Base-by-base conservation (phyloP, 371 early-diverging fungal species). In the Gilbertella persicaria region DNA sequence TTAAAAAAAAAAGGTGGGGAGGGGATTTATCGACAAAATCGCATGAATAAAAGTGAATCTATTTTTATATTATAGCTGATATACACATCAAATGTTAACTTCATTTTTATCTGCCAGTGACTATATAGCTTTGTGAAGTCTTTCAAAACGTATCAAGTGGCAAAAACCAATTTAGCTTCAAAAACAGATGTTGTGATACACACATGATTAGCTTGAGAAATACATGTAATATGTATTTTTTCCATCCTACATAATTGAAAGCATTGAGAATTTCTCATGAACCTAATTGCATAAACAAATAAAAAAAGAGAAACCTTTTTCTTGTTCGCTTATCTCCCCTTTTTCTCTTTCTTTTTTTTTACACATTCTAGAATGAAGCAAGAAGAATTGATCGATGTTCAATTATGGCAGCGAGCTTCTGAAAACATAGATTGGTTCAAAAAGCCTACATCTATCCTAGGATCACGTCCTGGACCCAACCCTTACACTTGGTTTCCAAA, bases 401-500 rank as follows among this genome's bases (percentile, higher is more conserved):
- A 42, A 23, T 44, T 66, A 16, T 76, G 73, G 76, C 43, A 62
- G n/a, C 35, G 48, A 7, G 73, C 76, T 0, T 45, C 71, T n/a
- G 30, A 58, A 20, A 40, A 66, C n/a, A 76, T 76, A 29, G 62
- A 63, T 16, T 76, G 76, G 76, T 62, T 60, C 37, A 40, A 57
- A 37, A 58, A 47, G 23, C 73, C 76, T 17, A 54, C 64, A 1
- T 45, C 76, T 9, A 53, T 70, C 2, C 29, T 76, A 8, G 64
- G 58, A 12, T 20, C 37, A 12, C 60, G 50, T 20, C 26, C 45
- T 0, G 55, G 58, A 4, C 61, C 65, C 8, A 69, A 74, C 44
- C 71, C 74, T 0, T 79, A 77, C 35, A 58, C 66, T 16, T 89
- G 89, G 89, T 89, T 87, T 69, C 82, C 81, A 23, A 83, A 79